phyloP scores from a whole-genome alignment of 371 early-diverging fungal species.

The Saksenaea vasiformis region DNA sequence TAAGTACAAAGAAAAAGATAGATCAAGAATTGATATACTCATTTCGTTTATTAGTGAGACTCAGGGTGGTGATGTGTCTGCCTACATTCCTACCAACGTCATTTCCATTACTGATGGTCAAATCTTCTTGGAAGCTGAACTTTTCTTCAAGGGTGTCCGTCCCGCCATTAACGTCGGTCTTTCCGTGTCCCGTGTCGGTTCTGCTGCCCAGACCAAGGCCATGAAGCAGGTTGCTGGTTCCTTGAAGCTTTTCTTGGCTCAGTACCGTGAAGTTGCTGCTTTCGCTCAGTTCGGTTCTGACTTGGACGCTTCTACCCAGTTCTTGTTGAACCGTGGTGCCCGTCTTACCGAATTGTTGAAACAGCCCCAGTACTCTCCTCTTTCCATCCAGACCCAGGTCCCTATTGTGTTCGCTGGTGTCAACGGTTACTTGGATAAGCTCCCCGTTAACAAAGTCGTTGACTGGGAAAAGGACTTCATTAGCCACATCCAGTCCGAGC shows the following conservation, averaged over 20 bases:
- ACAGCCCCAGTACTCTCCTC: slow-evolving; percentile 93
- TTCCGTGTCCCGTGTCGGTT: no score
- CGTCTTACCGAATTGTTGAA: slow-evolving; percentile 92
- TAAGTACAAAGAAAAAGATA: slow-evolving; percentile 76
- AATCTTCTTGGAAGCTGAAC: no score
- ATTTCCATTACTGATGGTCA: slow-evolving; percentile 99
- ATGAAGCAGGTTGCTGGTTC: no score
- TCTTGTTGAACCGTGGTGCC: no score
- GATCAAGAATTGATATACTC: neutral
- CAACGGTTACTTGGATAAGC: slow-evolving; percentile 96
- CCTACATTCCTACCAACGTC: slow-evolving; percentile 98
- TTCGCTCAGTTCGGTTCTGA: no score
- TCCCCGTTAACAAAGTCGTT: slow-evolving; percentile 86
- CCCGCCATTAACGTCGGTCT: no score
- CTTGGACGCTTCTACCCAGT: no score
- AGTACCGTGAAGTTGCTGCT: no score
- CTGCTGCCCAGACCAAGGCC: no score
- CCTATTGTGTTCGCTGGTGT: slow-evolving; percentile 94
- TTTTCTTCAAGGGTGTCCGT: no score
- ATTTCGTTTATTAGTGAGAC: slow-evolving; percentile 66
- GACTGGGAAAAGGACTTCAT: slow-evolving; percentile 92
- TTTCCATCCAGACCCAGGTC: slow-evolving; percentile 92
- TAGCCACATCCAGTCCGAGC: slow-evolving; percentile 85
- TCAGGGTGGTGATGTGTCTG: slow-evolving; percentile 98
- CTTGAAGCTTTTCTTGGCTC: no score